Percentiles rank a stretch among this genome's conserved stretches.
Conservation (phyloP, 164 flowering plant species). For the grape (Vitis vinifera) region DNA sequence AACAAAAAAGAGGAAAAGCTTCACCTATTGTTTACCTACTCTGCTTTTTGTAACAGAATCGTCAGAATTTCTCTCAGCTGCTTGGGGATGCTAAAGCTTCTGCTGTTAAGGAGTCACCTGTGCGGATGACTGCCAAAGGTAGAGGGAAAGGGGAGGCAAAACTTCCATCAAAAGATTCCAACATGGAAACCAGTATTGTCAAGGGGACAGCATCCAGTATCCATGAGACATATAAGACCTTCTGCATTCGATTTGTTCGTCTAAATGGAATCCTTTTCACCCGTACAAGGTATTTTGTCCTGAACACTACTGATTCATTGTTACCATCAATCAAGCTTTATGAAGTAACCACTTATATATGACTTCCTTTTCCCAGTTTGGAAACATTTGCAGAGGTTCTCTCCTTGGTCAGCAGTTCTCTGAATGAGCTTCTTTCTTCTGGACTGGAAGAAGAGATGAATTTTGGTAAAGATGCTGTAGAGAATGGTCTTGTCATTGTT, state of each 20-base stretch:
- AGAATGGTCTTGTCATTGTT: slow-evolving; percentile 65
- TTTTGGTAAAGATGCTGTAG: slow-evolving; percentile 74
- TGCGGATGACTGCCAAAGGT: slow-evolving; percentile 39
- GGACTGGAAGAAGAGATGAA: slow-evolving; percentile 65
- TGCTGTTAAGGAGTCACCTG: slow-evolving; percentile 31
- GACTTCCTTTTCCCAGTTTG: slow-evolving; percentile 45
- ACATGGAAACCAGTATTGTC: slow-evolving; percentile 27
- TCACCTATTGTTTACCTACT: background rate
- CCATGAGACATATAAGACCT: slow-evolving; percentile 48
- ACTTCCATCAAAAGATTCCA: slow-evolving; percentile 39
- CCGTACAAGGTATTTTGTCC: slow-evolving; percentile 73
- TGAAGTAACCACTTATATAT: background rate
- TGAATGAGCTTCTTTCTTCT: slow-evolving; percentile 69
- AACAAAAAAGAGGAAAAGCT: too few species aligned
- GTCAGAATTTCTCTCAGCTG: slow-evolving; percentile 56
- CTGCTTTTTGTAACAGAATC: slow-evolving; percentile 58
- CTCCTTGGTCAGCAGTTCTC: slow-evolving; percentile 48
- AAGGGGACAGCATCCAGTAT: slow-evolving; percentile 36
- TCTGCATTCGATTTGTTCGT: slow-evolving; percentile 79
- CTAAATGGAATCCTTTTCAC: slow-evolving; percentile 94
- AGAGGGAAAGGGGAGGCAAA: slow-evolving; percentile 64
- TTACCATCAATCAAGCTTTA: background rate
- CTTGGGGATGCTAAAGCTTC: slow-evolving; percentile 40
- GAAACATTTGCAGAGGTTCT: slow-evolving; percentile 84
- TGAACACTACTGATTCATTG: background rate